Conservation (phyloP, 192 early-diverging fungal genomes). For the Backusella westeae region DNA sequence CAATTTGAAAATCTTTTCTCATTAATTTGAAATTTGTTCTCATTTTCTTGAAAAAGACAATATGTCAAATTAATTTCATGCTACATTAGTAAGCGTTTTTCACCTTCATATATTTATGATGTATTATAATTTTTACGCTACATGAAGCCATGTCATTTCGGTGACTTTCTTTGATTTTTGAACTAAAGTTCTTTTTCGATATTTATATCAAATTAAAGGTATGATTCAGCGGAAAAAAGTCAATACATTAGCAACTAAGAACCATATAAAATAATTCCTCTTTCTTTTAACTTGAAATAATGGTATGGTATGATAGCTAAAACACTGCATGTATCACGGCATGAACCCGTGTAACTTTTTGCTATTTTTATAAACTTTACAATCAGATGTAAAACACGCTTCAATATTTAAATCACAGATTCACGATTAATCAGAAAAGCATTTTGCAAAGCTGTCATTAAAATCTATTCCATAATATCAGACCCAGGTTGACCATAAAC, state of each 20-base stretch:
- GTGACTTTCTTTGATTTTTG: neutral
- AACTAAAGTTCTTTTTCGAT: neutral
- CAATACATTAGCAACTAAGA: no score
- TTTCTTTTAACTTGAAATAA: neutral
- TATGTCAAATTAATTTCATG: neutral
- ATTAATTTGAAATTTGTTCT: no score
- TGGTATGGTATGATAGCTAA: neutral
- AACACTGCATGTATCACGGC: neutral
- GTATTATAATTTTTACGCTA: neutral
- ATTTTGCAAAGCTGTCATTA: neutral
- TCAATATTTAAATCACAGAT: neutral
- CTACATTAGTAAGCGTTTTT: neutral
- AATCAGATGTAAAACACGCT: neutral
- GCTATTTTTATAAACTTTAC: neutral
- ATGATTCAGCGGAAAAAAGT: no score
- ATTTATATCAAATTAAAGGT: neutral
- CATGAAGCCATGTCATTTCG: neutral
- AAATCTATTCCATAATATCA: neutral
- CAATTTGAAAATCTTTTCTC: no score
- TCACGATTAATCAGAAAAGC: neutral
- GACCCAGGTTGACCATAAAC: neutral
- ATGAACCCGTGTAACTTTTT: neutral
- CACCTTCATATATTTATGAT: neutral
- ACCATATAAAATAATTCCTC: neutral
- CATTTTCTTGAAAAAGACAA: no score